Percentiles rank a stretch among this genome's conserved stretches.
phyloP scores from a whole-genome alignment of 306 rosid species.

The Hippophae tibetana region DNA sequence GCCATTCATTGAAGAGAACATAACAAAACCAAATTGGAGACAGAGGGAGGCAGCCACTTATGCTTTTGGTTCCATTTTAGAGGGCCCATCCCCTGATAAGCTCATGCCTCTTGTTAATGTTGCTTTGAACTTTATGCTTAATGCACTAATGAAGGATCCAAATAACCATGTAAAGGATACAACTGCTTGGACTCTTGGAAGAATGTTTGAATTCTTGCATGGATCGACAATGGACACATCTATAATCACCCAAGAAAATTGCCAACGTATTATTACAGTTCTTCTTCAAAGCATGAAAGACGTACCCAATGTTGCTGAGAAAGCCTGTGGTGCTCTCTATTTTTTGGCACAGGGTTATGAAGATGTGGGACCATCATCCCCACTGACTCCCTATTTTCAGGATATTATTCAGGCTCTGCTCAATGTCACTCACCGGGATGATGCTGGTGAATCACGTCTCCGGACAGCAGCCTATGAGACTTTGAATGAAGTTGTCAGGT shows the following conservation, averaged over 20 bases:
- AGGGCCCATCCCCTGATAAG: slow-evolving; percentile 88
- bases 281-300: slow-evolving; percentile 86
- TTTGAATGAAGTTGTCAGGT: slow-evolving; percentile 86
- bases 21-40: slow-evolving; percentile 86
- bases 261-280: slow-evolving; percentile 72
- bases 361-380: slow-evolving; percentile 63
- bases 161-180: slow-evolving; percentile 91
- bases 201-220: slow-evolving; percentile 90
- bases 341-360: slow-evolving; percentile 92
- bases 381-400: slow-evolving; percentile 67
- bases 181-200: slow-evolving; percentile 94
- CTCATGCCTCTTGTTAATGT: slow-evolving; percentile 71
- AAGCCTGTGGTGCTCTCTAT: slow-evolving; percentile 92
- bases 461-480: slow-evolving; percentile 94
- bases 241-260: slow-evolving; percentile 61
- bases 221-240: slow-evolving; percentile 76
- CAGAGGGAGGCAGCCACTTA: slow-evolving; percentile 93
- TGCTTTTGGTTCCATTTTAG: slow-evolving; percentile 91
- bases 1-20: slow-evolving; percentile 90
- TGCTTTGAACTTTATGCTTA: slow-evolving; percentile 72
- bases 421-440: slow-evolving; percentile 72
- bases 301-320: slow-evolving; percentile 94
- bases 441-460: slow-evolving; percentile 83
- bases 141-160: slow-evolving; percentile 67
- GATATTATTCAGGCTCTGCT: slow-evolving; percentile 75